A percentile compares a stretch with the other conserved stretches of the same genome.
These are phyloP conservation scores for Trichoderma erinaceum DNA, from an alignment of 495 filamentous ascomycete species.

Conservation along the genomic window DNA sequence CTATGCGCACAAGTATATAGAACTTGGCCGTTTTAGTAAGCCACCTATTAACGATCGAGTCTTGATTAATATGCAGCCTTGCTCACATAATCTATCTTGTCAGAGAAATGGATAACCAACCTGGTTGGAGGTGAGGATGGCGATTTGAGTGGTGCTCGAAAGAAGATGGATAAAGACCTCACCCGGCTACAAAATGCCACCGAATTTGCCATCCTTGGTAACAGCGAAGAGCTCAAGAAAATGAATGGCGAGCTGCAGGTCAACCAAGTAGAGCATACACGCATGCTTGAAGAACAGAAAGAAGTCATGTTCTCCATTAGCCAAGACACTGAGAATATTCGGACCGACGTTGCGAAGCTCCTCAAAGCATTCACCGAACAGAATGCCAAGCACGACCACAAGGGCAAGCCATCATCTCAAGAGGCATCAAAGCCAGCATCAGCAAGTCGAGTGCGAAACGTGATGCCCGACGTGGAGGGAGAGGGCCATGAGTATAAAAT, in stretches of 20 bases:
- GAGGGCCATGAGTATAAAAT: constrained; percentile 17
- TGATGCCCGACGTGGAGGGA: constrained; percentile 16
- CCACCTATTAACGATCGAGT: neutral
- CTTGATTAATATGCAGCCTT: neutral
- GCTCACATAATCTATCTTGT: neutral
- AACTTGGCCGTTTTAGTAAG: constrained; percentile 22
- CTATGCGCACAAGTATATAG: constrained; percentile 24
- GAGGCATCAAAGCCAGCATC: constrained; percentile 15
- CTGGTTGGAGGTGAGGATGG: constrained; percentile 21
- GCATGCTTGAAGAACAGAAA: constrained; percentile 22
- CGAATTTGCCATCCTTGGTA: constrained; percentile 22
- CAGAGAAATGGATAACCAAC: constrained; percentile 24
- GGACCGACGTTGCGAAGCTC: constrained; percentile 16
- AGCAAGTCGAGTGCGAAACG: constrained; percentile 17
- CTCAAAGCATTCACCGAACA: constrained; percentile 18
- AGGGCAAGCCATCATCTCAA: neutral
- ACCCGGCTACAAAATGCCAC: constrained; percentile 21
- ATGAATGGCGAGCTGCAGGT: constrained; percentile 19
- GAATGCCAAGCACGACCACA: constrained; percentile 14
- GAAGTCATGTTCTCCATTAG: constrained; percentile 13
- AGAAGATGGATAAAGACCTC: constrained; percentile 21
- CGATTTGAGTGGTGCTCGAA: constrained; percentile 21
- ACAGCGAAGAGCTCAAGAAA: constrained; percentile 21
- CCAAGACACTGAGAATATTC: constrained; percentile 13
- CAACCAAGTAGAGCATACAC: constrained; percentile 19